Base-by-base conservation (phyloP, 2,329 filamentous ascomycete genomes). In the Raffaelea ambrosiae region DNA sequence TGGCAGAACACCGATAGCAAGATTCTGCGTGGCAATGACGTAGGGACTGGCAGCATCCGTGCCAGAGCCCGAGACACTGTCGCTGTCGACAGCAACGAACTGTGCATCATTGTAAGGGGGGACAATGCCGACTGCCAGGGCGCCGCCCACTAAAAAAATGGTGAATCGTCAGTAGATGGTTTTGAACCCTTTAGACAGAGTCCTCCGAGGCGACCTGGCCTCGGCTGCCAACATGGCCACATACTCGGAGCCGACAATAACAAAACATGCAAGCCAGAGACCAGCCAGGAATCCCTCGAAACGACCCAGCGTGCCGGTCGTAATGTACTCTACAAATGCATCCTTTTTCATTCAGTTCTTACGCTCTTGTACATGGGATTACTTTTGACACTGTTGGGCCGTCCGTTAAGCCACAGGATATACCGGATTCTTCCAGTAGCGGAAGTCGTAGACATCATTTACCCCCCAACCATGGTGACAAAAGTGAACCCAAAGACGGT, bases 21-120 rank as follows among this genome's bases (percentile, higher is more conserved):
- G 84, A 38, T 78, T 74, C 18, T 74, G 70, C 42, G 83, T 80
- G 22, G 84, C 85, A 51, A 89, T 85, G 50, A 90, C 84, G 55
- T 82, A 87, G 8, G 82, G 83, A 59, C 62, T 67, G 56, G 74
- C 68, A 81, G 83, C 60, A 61, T 66, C 57, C 7, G 35, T 38
- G 18, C 35, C 35, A 14, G 35, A 38, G 71, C 71, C 4, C 48
- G 50, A 2, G 39, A 53, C 39, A 51, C 47, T 3, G 74, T 13
- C 5, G 26, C 71, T 36, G 60, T 54, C 18, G 63, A 57, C 20
- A 10, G 5, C 19, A 7, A n/a, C 20, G 2, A 67, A 60, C 9
- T 60, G 57, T 1, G 48, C 13, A 38, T 63, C 63, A 19, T 53
- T 48, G 3, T 61, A 65, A 2, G 64, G 46, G 20, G 46, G 44